phyloP scores from a whole-genome alignment of 2,329 filamentous ascomycete species.

The Didymella pomorum region DNA sequence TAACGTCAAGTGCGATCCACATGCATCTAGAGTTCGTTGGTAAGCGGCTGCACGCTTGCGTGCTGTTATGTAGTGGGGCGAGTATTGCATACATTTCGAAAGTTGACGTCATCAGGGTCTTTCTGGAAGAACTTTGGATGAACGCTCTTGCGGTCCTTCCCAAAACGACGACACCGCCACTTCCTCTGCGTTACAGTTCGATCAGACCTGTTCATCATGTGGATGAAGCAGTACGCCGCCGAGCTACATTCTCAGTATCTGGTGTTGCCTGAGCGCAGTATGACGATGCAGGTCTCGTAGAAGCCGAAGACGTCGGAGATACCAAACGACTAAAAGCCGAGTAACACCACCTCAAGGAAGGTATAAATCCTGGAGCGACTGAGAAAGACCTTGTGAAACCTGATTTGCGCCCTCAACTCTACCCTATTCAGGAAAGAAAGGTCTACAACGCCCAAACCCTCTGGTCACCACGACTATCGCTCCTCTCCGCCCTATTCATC shows the following conservation, averaged over 20 bases:
- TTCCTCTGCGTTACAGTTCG: background rate
- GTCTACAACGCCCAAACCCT: conserved; percentile 28
- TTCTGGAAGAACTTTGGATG: background rate
- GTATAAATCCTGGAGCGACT: background rate
- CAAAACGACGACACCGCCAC: background rate
- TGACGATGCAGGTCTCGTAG: background rate
- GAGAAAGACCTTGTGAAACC: background rate
- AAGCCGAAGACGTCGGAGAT: background rate
- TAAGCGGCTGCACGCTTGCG: background rate
- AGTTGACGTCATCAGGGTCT: background rate
- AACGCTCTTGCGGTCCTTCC: background rate
- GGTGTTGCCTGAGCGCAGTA: background rate
- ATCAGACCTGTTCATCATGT: background rate
- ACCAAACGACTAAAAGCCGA: background rate
- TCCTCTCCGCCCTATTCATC: conserved; percentile 32
- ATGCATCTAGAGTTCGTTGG: background rate
- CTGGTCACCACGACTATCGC: conserved; percentile 32
- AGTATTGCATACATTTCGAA: background rate
- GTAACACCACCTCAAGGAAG: background rate
- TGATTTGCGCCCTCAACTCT: background rate
- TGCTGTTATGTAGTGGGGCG: background rate
- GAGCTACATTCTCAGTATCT: background rate
- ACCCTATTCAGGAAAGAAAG: background rate
- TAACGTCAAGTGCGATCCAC: background rate
- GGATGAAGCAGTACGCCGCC: background rate